A percentile compares a stretch with the other conserved stretches of the same genome.
These are phyloP conservation scores for Apophysomyces ossiformis DNA, from an alignment of 371 early-diverging fungal genomes.

Conservation along the genomic window DNA sequence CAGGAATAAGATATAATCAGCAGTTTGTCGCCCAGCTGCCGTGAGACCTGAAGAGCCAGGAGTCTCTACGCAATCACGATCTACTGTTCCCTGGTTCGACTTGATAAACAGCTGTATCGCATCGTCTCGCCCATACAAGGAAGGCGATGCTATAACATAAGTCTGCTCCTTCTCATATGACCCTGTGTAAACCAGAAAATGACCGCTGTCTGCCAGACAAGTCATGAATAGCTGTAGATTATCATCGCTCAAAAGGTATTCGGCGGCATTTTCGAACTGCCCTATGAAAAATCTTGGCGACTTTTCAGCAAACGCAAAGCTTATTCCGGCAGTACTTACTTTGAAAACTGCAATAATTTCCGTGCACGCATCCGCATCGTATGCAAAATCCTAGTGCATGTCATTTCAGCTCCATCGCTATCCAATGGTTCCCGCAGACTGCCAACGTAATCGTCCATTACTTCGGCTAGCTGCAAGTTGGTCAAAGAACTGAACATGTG, in stretches of 20 bases:
- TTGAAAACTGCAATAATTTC: constrained; percentile 65
- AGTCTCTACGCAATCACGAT: constrained; percentile 17
- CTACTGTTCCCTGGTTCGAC: constrained; percentile 24
- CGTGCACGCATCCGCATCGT: constrained; percentile 68
- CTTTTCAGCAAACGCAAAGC: too few species aligned
- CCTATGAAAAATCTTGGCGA: constrained; percentile 53
- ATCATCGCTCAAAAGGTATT: constrained; percentile 69
- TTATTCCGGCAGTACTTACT: constrained; percentile 31
- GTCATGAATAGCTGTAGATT: constrained; percentile 54
- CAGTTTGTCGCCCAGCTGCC: constrained; percentile 19
- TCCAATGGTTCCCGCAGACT: constrained; percentile 35
- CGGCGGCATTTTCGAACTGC: constrained; percentile 76
- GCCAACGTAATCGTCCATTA: constrained; percentile 50
- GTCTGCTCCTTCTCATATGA: constrained; percentile 66
- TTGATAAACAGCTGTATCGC: constrained; percentile 34
- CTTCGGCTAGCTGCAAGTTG: constrained; percentile 45
- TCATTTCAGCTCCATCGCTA: constrained; percentile 16
- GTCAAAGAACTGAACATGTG: constrained; percentile 36
- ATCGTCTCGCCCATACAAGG: constrained; percentile 40
- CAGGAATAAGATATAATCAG: constrained; percentile 58
- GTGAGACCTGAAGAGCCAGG: constrained; percentile 1
- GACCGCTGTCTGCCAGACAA: constrained; percentile 66
- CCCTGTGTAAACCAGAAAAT: constrained; percentile 69
- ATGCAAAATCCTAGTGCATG: constrained; percentile 62
- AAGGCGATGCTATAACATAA: constrained; percentile 65